Base-by-base conservation (phyloP, 139 green algal species). In the Volvox africanus region DNA sequence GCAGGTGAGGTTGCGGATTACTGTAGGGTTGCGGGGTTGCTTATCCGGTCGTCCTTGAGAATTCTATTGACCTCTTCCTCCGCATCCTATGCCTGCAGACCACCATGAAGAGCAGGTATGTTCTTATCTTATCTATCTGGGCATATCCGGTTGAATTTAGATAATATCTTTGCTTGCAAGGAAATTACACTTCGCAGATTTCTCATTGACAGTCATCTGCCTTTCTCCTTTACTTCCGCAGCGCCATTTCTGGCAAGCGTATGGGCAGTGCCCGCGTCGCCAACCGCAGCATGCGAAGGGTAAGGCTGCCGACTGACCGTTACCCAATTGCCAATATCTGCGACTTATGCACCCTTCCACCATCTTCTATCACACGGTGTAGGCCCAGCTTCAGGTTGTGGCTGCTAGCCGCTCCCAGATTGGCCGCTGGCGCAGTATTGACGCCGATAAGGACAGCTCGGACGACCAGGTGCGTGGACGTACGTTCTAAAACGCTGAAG, bases 381-480 rank as follows among this genome's bases (percentile, higher is more conserved):
- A 91, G 87, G 87, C 87, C 5, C 76, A 91, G 55, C 87, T 91
- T 33, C 75, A 91, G 76, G 87, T 91, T 68, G 87, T 91, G 75
- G 87, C 87, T 22, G 44, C 76, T 28, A 82, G 36, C 80, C 55
- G 88, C 79, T 80, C 76, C 73, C 88, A 92, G 68, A 0, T 83
- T 9, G 97, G 97, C 88, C 94, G 97, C 65, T 99, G 97, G 97
- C 94, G 89, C 33, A 94, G 94, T 76, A 97, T 99, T 73, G 98
- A 99, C 79, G 96, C 95, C 33, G 96, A 71, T 91, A 83, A 95
- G 78, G 98, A 99, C 88, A 86, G 90, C 1, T 99, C 98, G 21
- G 98, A 99, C 81, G 98, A 99, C 94, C 97, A 99, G 96, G 96
- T 97, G 86, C 61, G 91, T 16, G 16, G 65, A 55, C 44, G n/a